Base-by-base conservation (phyloP, 1,139 yeast species). In the Schwanniomyces etchellsii region DNA sequence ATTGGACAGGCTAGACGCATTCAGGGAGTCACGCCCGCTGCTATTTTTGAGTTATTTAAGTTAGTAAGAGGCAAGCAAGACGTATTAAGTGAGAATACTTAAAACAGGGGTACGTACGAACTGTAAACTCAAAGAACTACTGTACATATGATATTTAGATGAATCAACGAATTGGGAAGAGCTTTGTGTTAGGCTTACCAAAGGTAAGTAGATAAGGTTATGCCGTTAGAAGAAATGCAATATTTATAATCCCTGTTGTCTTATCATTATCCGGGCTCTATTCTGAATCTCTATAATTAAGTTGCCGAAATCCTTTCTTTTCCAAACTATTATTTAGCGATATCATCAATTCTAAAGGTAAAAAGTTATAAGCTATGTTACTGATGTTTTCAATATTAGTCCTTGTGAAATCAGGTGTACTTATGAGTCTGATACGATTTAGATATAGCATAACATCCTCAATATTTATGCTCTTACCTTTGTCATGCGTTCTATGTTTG, bases 1-100 rank as follows among this genome's bases (percentile, higher is more conserved):
- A 75, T 91, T 29, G 97, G 97, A 0, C 97, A 91, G 51, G 97
- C 97, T 0, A 70, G 95, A 48, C 69, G 97, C 43, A 82, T 89
- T 12, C 95, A 91, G 48, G 97, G 98, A 0, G 80, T 91, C 1
- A 91, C 97, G 0, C 96, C 97, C 0, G 85, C 88, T 2, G 81
- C 89, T 0, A 61, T 81, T 3, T 81, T 81, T 44, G 88, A 81
- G 43, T 63, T 82, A 25, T 81, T 75, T 40, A 65, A 63, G 36
- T 47, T 68, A 32, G 70, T 65, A 3, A 57, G 50, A 34, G n/a
- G n/a, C n/a, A n/a, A n/a, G n/a, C n/a, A n/a, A n/a, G 53, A n/a
- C n/a, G n/a, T n/a, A n/a, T n/a, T n/a, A n/a, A n/a, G n/a, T n/a
- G n/a, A n/a, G n/a, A n/a, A n/a, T n/a, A n/a, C n/a, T n/a, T n/a